A percentile compares a stretch with the other conserved stretches of the same genome.
phyloP scores from a whole-genome alignment of 2,329 filamentous ascomycete species.

The Diplodia seriata region DNA sequence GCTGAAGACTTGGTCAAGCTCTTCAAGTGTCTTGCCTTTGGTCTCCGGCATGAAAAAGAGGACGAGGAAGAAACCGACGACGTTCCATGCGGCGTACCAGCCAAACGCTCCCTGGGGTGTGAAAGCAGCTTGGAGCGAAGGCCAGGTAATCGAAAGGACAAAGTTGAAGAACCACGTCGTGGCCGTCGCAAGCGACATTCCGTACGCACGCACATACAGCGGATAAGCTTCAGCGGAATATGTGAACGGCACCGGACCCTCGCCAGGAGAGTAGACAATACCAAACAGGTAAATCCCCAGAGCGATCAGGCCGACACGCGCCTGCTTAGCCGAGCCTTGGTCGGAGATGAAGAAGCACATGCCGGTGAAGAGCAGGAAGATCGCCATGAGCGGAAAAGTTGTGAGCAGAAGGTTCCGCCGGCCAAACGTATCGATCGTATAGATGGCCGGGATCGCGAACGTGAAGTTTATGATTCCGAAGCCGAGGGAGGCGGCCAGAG shows the following conservation, averaged over 20 bases:
- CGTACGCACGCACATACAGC: slow-evolving; percentile 53
- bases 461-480: slow-evolving; percentile 56
- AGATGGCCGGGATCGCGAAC: slow-evolving; percentile 55
- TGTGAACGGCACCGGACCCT: slow-evolving; percentile 53
- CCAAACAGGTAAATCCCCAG: slow-evolving; percentile 59
- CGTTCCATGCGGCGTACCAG: slow-evolving; percentile 64
- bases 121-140: slow-evolving; percentile 56
- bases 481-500: slow-evolving; percentile 51
- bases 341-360: slow-evolving; percentile 48
- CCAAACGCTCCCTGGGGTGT: slow-evolving; percentile 60
- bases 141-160: slow-evolving; percentile 61
- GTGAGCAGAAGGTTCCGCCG: slow-evolving; percentile 53
- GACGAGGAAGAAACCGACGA: slow-evolving; percentile 61
- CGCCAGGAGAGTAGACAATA: slow-evolving; percentile 57
- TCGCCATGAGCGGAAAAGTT: slow-evolving; percentile 57
- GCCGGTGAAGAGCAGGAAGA: slow-evolving; percentile 59
- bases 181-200: slow-evolving; percentile 57
- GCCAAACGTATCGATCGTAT: slow-evolving; percentile 52
- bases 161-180: slow-evolving; percentile 67
- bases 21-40: slow-evolving; percentile 47
- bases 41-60: slow-evolving; percentile 60
- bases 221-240: slow-evolving; percentile 55
- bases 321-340: slow-evolving; percentile 38
- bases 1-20: slow-evolving; percentile 61
- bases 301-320: slow-evolving; percentile 45